Conservation (phyloP, 2,329 filamentous ascomycete genomes). For the Aspergillus texensis region DNA sequence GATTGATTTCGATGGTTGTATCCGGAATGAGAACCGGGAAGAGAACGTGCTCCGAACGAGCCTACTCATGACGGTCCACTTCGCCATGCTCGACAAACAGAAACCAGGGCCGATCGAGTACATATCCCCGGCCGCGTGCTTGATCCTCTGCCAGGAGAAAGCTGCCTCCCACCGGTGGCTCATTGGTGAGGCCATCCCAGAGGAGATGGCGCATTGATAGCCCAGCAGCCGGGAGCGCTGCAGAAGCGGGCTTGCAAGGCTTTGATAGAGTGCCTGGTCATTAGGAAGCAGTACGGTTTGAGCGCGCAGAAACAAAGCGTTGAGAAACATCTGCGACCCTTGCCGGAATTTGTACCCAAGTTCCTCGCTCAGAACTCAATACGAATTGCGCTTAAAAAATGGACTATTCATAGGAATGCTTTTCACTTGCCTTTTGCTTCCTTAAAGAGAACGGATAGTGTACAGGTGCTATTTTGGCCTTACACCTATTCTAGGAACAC, state of each 20-base stretch:
- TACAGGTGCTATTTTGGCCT: no score
- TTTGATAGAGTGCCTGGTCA: conserved; percentile 8
- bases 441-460: no score
- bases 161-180: conserved; percentile 22
- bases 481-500: no score
- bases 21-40: conserved; percentile 20
- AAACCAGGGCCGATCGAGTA: neutral
- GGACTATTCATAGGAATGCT: no score
- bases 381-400: no score
- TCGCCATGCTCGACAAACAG: conserved; percentile 22
- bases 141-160: conserved; percentile 27
- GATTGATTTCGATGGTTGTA: conserved; percentile 22
- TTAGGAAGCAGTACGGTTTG: conserved; percentile 9
- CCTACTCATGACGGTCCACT: conserved; percentile 18
- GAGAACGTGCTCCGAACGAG: conserved; percentile 21
- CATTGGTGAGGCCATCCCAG: conserved; percentile 23
- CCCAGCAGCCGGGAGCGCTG: conserved; percentile 13
- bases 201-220: conserved; percentile 15
- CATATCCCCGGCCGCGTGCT: conserved; percentile 22
- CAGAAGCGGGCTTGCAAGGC: conserved; percentile 16
- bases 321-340: neutral
- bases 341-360: neutral
- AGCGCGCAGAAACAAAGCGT: neutral
- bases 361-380: no score
- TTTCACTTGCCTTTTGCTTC: no score